Base-by-base conservation (phyloP, 768 basidiomycete species). In the Crassisporium funariophilum region DNA sequence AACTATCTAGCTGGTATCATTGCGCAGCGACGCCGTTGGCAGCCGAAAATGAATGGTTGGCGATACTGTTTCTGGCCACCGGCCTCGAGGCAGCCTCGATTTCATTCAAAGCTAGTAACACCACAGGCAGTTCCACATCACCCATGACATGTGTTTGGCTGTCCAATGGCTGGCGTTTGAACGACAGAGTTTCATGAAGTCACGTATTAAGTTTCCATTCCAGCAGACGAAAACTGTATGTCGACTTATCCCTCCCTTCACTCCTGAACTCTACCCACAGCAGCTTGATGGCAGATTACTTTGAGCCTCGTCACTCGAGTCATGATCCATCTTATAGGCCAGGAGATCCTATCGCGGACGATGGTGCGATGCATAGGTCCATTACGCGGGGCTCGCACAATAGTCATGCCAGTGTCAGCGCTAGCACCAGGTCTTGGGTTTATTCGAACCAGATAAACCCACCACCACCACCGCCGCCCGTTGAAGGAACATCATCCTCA, bases 401-500 rank as follows among this genome's bases (percentile, higher is more conserved):
- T 41, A 60, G 61, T 37, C 57, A 57, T 43, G 49, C 57, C 15
- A 62, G 53, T 35, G 46, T 49, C 35, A 57, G 51, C 38, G 52
- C 63, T 4, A 71, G 68, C 52, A 70, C 70, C 6, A 60, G 59
- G 29, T 72, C 72, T 15, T 74, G 72, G 72, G 64, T 70, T 2
- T 49, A 66, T n/a, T 61, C 63, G 9, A 66, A 57, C 49, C 69
- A 68, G 35, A 61, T 63, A 33, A 57, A 66, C 15, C 66, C 66
- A 20, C 66, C 58, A 12, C 63, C 63, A 19, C 67, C 54, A 25
- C 42, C 44, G 31, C 52, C 52, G 8, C 25, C 46, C 21, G 25
- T 8, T 9, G 47, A 48, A 22, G 17, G 22, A 2, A 39, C 50
- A n/a, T 59, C 44, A 24, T 53, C 35, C 9, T 49, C 35, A 35